These are phyloP conservation scores for Lodderomyces metapsilosis DNA, from an alignment of 1,139 yeast genomes.

Conservation along the genomic window DNA sequence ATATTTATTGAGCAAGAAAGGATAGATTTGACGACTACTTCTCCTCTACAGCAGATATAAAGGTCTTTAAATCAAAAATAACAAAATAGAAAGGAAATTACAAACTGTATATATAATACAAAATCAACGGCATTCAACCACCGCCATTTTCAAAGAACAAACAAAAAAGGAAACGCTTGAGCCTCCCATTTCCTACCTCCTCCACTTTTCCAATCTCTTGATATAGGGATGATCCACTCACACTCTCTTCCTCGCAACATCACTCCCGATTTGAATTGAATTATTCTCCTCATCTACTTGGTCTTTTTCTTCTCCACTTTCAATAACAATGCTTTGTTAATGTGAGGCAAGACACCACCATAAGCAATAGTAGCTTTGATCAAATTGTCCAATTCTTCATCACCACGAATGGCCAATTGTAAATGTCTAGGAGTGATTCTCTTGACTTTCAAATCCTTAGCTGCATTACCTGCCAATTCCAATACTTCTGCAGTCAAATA, in stretches of 20 bases:
- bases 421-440: constrained; percentile 99
- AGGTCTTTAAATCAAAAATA: no score
- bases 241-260: background rate
- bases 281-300: constrained; percentile 20
- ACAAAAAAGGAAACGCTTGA: no score
- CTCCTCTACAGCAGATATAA: no score
- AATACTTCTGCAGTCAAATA: constrained; percentile 97
- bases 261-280: background rate
- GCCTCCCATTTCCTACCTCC: background rate
- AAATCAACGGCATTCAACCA: constrained; percentile 2
- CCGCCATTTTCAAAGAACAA: background rate
- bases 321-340: constrained; percentile 87
- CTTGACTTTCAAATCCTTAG: constrained; percentile 96
- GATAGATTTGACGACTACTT: no score
- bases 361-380: constrained; percentile 97
- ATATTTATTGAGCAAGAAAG: no score
- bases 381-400: constrained; percentile 94
- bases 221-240: no score
- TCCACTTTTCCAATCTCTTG: background rate
- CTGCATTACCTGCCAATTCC: constrained; percentile 99
- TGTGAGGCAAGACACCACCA: constrained; percentile 98
- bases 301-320: constrained; percentile 85
- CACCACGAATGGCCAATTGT: constrained; percentile 98
- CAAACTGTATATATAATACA: constrained; percentile 17
- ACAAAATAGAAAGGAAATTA: constrained; percentile 8